Conservation (phyloP, 2,329 filamentous ascomycete genomes). For the Hortaea werneckii region DNA sequence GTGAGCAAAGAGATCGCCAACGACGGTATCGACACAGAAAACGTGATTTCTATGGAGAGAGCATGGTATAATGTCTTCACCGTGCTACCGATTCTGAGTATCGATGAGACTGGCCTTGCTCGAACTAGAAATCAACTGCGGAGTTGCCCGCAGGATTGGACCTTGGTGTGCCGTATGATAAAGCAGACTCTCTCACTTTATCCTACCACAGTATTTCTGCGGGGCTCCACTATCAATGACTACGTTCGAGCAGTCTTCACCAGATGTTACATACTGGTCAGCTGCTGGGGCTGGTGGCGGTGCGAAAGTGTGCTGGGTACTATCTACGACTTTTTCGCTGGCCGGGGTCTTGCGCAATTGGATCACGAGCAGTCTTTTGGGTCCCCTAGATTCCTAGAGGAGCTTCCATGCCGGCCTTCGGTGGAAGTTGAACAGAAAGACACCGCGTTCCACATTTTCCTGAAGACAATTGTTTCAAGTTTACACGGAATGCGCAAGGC, state of each 20-base stretch:
- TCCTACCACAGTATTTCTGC: constrained; percentile 28
- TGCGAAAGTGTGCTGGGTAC: constrained; percentile 45
- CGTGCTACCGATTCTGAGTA: constrained; percentile 43
- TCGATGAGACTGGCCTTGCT: constrained; percentile 41
- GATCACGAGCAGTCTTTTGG: constrained; percentile 41
- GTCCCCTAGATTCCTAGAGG: constrained; percentile 45
- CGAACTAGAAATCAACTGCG: constrained; percentile 31
- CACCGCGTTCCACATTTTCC: constrained; percentile 47
- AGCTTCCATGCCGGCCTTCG: constrained; percentile 34
- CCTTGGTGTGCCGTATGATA: constrained; percentile 36
- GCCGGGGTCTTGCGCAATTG: constrained; percentile 42
- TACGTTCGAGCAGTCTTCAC: constrained; percentile 44
- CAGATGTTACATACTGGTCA: constrained; percentile 45
- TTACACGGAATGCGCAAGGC: constrained; percentile 36
- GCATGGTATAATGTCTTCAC: constrained; percentile 40
- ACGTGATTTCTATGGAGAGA: constrained; percentile 27
- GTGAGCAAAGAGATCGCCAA: constrained; percentile 26
- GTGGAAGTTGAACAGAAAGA: constrained; percentile 40
- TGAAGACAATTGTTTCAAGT: constrained; percentile 46
- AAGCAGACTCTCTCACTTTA: constrained; percentile 40
- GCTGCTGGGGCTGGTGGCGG: constrained; percentile 46
- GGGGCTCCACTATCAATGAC: constrained; percentile 40
- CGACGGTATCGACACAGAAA: constrained; percentile 11
- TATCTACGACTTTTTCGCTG: constrained; percentile 52
- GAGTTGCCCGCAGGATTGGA: constrained; percentile 41